Evolutionary conservation across 2,329 filamentous ascomycete species (phyloP).

Genomic region (Didymella exigua): DNA sequence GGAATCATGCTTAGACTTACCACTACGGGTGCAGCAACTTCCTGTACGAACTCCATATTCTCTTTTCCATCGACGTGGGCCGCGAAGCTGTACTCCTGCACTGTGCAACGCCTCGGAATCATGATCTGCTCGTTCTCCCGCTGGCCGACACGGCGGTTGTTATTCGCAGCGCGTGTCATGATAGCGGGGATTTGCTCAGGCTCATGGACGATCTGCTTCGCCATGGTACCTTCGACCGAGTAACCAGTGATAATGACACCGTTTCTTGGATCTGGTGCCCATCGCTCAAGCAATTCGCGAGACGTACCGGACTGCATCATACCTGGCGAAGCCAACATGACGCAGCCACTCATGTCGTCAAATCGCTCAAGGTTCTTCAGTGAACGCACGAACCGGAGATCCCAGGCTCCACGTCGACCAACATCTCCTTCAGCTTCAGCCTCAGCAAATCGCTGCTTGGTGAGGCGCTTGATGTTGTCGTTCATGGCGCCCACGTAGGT

Average conservation of each 20-base stretch:
- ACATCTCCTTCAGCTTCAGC: conserved; percentile 79
- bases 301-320: conserved; percentile 98
- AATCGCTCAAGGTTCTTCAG: conserved; percentile 93
- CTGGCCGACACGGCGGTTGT: conserved; percentile 65
- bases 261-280: conserved; percentile 95
- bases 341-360: conserved; percentile 91
- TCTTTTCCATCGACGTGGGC: conserved; percentile 96
- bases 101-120: conserved; percentile 89
- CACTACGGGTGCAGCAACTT: conserved; percentile 88
- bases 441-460: conserved; percentile 88
- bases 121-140: conserved; percentile 83
- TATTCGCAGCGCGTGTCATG: conserved; percentile 65
- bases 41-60: conserved; percentile 95
- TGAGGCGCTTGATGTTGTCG: conserved; percentile 97
- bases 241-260: conserved; percentile 99
- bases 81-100: conserved; percentile 93
- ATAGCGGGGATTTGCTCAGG: conserved; percentile 94
- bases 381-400: conserved; percentile 92
- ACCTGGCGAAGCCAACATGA: conserved; percentile 96
- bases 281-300: conserved; percentile 87
- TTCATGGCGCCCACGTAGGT: conserved; percentile 99
- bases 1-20: no score
- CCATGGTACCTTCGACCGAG: conserved; percentile 98
- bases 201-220: conserved; percentile 91
- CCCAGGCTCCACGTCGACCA: conserved; percentile 85